Percentiles rank a stretch among this genome's conserved stretches.
phyloP scores from a whole-genome alignment of 2,329 filamentous ascomycete genomes.

The Exophiala sp. region DNA sequence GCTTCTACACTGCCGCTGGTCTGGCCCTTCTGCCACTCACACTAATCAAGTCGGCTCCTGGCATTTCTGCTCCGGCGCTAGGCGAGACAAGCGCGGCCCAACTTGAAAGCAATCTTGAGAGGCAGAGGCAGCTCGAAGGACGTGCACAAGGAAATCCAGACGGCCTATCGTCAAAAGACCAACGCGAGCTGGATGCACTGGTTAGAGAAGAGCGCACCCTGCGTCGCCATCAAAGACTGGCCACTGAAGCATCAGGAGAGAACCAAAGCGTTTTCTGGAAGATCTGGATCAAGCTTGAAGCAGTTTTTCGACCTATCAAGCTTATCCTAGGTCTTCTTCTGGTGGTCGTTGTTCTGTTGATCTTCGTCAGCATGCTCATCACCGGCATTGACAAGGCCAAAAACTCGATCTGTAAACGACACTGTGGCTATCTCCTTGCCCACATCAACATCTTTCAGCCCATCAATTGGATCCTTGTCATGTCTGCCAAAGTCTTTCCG shows the following conservation, averaged over 20 bases:
- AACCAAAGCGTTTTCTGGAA: constrained; percentile 53
- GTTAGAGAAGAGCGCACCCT: constrained; percentile 89
- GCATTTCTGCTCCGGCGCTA: constrained; percentile 76
- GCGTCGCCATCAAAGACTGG: constrained; percentile 81
- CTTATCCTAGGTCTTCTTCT: constrained; percentile 78
- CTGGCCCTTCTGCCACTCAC: constrained; percentile 84
- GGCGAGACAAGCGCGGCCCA: constrained; percentile 74
- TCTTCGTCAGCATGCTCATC: constrained; percentile 91
- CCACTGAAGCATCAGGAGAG: constrained; percentile 72
- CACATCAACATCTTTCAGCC: constrained; percentile 92
- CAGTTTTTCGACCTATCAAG: constrained; percentile 82
- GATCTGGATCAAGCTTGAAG: constrained; percentile 78
- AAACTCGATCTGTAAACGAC: constrained; percentile 86
- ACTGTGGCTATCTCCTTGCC: constrained; percentile 88
- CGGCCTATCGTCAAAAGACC: constrained; percentile 77
- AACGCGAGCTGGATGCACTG: constrained; percentile 81
- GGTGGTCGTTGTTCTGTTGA: constrained; percentile 67
- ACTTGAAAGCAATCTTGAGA: constrained; percentile 82
- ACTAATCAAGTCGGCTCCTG: constrained; percentile 86
- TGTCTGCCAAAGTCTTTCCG: constrained; percentile 79
- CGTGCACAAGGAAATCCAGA: constrained; percentile 73
- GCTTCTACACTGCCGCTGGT: constrained; percentile 83
- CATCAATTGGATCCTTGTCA: constrained; percentile 82
- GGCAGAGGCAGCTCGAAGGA: constrained; percentile 85
- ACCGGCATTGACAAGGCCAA: constrained; percentile 94